Evolutionary conservation across 805 yeast genomes (phyloP).

Genomic region (Suhomyces kilbournensis): DNA sequence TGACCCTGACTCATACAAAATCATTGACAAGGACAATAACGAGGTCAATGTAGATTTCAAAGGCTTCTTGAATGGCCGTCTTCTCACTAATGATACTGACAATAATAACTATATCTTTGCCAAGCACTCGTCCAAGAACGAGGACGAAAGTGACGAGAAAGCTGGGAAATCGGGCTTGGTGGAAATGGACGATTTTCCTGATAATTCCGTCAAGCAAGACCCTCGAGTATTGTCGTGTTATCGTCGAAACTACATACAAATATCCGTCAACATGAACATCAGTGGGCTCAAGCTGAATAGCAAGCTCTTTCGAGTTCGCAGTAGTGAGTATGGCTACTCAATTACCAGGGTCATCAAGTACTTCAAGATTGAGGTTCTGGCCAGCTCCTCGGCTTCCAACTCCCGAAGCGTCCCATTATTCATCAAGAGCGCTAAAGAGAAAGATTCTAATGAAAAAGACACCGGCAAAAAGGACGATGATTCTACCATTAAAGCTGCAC

Average conservation of each 20-base stretch:
- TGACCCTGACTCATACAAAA: slow-evolving; percentile 15
- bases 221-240: slow-evolving; percentile 45
- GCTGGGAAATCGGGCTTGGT: neutral
- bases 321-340: slow-evolving; percentile 35
- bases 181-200: neutral
- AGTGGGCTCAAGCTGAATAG: slow-evolving; percentile 22
- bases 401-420: slow-evolving; percentile 30
- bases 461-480: slow-evolving; percentile 7
- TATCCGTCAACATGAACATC: slow-evolving; percentile 28
- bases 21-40: slow-evolving; percentile 29
- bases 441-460: neutral
- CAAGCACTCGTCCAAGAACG: slow-evolving; percentile 3
- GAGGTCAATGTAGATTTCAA: slow-evolving; percentile 23
- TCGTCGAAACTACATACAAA: slow-evolving; percentile 41
- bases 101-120: slow-evolving; percentile 29
- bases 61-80: slow-evolving; percentile 44
- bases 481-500: slow-evolving; percentile 13
- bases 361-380: slow-evolving; percentile 37
- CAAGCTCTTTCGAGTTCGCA: slow-evolving; percentile 30
- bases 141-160: neutral
- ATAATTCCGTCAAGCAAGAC: slow-evolving; percentile 13
- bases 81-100: slow-evolving; percentile 40
- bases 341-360: slow-evolving; percentile 36
- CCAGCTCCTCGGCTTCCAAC: slow-evolving; percentile 31
- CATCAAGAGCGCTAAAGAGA: slow-evolving; percentile 17